Conservation (phyloP, 169 alveolate genomes). For the Eimeria sp. region DNA sequence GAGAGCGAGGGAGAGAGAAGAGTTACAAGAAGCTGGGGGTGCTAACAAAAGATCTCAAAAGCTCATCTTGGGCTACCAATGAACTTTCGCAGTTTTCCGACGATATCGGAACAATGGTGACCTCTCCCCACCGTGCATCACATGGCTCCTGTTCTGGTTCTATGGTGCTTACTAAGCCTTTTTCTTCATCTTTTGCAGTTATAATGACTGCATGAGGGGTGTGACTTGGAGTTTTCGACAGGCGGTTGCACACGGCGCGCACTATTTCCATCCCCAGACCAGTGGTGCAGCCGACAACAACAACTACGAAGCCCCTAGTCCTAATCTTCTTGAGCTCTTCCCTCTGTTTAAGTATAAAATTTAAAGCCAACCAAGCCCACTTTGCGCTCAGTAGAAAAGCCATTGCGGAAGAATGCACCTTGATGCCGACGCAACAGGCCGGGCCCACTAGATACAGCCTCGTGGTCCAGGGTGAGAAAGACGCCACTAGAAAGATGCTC, state of each 20-base stretch:
- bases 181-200: not conserved
- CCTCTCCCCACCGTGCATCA: not conserved
- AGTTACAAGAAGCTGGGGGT: not conserved
- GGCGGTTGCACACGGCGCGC: conserved; percentile 14
- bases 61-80: not conserved
- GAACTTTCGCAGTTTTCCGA: not conserved
- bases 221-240: not conserved
- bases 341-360: not conserved
- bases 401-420: not conserved
- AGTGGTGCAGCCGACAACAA: conserved; percentile 10
- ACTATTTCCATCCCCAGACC: conserved; percentile 46
- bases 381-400: conserved; percentile 10
- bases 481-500: not conserved
- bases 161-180: not conserved
- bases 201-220: not conserved
- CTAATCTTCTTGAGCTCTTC: conserved; percentile 28
- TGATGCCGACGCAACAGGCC: not conserved
- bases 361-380: conserved; percentile 23
- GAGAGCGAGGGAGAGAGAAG: not conserved
- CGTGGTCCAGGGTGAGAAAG: not conserved
- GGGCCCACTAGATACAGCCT: not conserved
- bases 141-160: not conserved
- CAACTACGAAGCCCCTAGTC: conserved; percentile 16
- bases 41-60: not conserved
- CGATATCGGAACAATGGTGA: not conserved